These are phyloP conservation scores for Erythrobasidium hasegawianum DNA, from an alignment of 1,284 basidiomycete species.

Conservation along the genomic window DNA sequence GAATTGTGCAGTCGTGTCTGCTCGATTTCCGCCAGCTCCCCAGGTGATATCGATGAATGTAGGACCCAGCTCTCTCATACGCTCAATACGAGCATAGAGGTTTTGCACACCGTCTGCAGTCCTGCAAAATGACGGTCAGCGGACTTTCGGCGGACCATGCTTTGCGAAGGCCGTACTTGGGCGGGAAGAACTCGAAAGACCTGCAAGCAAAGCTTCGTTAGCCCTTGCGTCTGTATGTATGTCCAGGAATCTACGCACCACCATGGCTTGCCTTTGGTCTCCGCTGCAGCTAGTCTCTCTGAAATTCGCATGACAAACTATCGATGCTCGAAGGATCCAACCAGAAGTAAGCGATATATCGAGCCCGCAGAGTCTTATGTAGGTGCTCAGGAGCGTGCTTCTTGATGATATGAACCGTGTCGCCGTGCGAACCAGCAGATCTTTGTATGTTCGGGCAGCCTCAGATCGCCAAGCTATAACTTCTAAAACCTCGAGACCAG, in stretches of 20 bases:
- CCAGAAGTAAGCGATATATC: too few relatives aligned
- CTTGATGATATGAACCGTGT: too few relatives aligned
- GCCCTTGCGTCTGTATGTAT: background rate
- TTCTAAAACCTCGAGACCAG: too few relatives aligned
- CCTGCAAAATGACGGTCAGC: background rate
- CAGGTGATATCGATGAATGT: slow-evolving; percentile 55
- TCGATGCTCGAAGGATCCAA: background rate
- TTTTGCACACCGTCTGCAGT: slow-evolving; percentile 78
- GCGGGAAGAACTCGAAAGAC: slow-evolving; percentile 35
- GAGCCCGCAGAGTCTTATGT: too few relatives aligned
- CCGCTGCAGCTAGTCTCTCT: slow-evolving; percentile 22
- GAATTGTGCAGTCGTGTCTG: slow-evolving; percentile 59
- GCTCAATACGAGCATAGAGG: slow-evolving; percentile 92
- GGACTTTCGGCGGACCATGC: background rate
- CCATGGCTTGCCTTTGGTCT: slow-evolving; percentile 30
- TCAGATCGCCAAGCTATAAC: too few relatives aligned
- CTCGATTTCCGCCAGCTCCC: slow-evolving; percentile 52
- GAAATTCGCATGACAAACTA: slow-evolving; percentile 25
- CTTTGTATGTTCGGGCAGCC: too few relatives aligned
- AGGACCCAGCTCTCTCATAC: slow-evolving; percentile 91
- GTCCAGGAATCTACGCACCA: background rate
- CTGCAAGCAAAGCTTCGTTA: background rate
- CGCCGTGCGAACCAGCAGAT: too few relatives aligned
- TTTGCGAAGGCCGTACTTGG: slow-evolving; percentile 19
- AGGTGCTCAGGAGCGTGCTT: too few relatives aligned